These are phyloP conservation scores for Trypanosoma melophagium DNA, from an alignment of 208 protist genomes.

Conservation along the genomic window DNA sequence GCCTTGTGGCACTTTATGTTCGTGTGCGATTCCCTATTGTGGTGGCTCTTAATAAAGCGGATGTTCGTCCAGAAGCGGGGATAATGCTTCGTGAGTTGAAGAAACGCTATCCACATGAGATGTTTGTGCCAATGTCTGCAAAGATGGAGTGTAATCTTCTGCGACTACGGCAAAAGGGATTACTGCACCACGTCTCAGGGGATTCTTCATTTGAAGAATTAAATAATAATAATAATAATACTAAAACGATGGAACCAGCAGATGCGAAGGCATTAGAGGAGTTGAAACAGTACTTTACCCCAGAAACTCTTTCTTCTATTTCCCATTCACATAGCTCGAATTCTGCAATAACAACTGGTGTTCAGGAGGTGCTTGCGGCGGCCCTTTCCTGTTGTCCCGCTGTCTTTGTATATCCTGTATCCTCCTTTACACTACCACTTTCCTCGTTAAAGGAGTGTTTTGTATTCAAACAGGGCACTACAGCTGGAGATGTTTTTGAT, in stretches of 20 bases:
- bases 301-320: too few species aligned
- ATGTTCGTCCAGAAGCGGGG: conserved; percentile 52
- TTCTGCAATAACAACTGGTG: conserved; percentile 56
- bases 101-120: conserved; percentile 63
- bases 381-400: conserved; percentile 61
- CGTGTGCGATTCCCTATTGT: conserved; percentile 90
- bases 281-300: conserved; percentile 16
- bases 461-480: conserved; percentile 67
- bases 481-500: conserved; percentile 70
- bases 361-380: conserved; percentile 74
- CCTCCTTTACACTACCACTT: conserved; percentile 43
- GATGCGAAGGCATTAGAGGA: conserved; percentile 18
- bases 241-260: neutral
- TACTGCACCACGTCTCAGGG: conserved; percentile 66
- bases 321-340: neutral
- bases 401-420: conserved; percentile 64
- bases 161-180: conserved; percentile 47
- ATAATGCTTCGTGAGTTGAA: conserved; percentile 45
- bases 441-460: conserved; percentile 74
- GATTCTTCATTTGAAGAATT: conserved; percentile 28
- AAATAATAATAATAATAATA: neutral
- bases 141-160: conserved; percentile 78
- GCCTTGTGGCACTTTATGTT: conserved; percentile 89
- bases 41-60: conserved; percentile 92
- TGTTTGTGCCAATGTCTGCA: conserved; percentile 77